Percentiles rank a stretch among this genome's conserved stretches.
Evolutionary conservation across 257 asterid species (phyloP).

Genomic region (Linaria vulgaris): DNA sequence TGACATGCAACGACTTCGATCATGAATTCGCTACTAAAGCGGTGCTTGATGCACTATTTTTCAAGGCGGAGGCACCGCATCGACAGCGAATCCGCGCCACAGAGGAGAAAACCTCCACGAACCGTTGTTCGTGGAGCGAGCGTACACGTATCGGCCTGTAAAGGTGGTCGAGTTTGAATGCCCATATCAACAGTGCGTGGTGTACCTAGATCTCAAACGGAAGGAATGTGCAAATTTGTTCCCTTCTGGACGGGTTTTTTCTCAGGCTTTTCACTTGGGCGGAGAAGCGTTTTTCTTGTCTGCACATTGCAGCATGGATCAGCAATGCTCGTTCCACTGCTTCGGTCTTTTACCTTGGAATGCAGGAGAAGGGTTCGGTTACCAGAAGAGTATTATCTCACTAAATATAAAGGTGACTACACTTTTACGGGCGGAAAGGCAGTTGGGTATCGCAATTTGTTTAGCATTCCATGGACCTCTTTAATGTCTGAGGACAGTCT

Average conservation of each 20-base stretch:
- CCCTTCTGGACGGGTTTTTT: conserved; percentile 79
- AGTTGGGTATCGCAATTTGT: conserved; percentile 64
- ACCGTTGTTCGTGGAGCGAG: conserved; percentile 72
- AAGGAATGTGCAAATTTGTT: conserved; percentile 66
- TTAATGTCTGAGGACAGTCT: conserved; percentile 58
- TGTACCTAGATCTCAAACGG: conserved; percentile 80
- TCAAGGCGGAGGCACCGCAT: conserved; percentile 78
- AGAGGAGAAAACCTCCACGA: conserved; percentile 52
- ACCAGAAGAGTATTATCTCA: conserved; percentile 50
- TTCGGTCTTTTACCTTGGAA: conserved; percentile 79
- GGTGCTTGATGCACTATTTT: conserved; percentile 76
- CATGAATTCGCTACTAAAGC: conserved; percentile 60
- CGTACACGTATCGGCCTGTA: conserved; percentile 84
- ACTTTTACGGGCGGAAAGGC: conserved; percentile 66
- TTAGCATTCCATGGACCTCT: conserved; percentile 55
- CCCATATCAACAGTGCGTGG: conserved; percentile 87
- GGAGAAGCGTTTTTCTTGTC: conserved; percentile 78
- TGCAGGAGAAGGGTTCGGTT: conserved; percentile 66
- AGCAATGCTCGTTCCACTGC: conserved; percentile 51
- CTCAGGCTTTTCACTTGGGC: conserved; percentile 81
- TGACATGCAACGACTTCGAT: conserved; percentile 72
- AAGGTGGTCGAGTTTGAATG: conserved; percentile 78
- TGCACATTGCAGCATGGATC: conserved; percentile 83
- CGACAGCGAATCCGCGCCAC: conserved; percentile 66
- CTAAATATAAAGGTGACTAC: conserved; percentile 60